These are phyloP conservation scores for Posidonia australis DNA, from an alignment of 106 monocot species.

Conservation along the genomic window DNA sequence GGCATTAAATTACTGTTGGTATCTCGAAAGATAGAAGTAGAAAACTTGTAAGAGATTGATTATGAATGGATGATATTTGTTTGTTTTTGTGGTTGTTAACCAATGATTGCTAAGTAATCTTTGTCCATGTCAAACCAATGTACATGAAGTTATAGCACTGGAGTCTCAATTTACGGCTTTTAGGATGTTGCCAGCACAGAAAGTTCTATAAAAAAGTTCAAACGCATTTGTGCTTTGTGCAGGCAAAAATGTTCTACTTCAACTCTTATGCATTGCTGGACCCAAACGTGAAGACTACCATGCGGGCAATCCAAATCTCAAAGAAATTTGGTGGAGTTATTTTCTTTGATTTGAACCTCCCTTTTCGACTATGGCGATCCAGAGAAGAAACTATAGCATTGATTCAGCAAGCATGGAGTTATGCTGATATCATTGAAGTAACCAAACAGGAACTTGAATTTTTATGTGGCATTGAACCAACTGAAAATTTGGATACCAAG, in stretches of 20 bases:
- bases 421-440: slow-evolving; percentile 64
- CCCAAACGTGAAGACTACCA: slow-evolving; percentile 41
- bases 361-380: slow-evolving; percentile 68
- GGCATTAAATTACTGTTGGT: too few relatives aligned
- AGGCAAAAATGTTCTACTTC: slow-evolving; percentile 95
- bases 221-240: slow-evolving; percentile 13
- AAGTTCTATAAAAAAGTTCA: too few relatives aligned
- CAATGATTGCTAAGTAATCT: too few relatives aligned
- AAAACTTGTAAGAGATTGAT: too few relatives aligned
- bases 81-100: too few relatives aligned
- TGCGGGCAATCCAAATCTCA: slow-evolving; percentile 50
- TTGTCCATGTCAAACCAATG: too few relatives aligned
- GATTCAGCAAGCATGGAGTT: slow-evolving; percentile 54
- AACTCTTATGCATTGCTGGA: slow-evolving; percentile 65
- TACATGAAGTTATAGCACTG: too few relatives aligned
- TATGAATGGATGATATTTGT: too few relatives aligned
- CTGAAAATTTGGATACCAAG: slow-evolving; percentile 55
- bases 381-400: slow-evolving; percentile 42
- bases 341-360: slow-evolving; percentile 75
- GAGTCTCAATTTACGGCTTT: too few relatives aligned
- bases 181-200: too few relatives aligned
- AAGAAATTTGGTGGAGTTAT: slow-evolving; percentile 53
- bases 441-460: slow-evolving; percentile 88
- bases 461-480: slow-evolving; percentile 43
- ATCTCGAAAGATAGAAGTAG: too few relatives aligned